A percentile compares a stretch with the other conserved stretches of the same genome.
phyloP scores from a whole-genome alignment of 1,284 basidiomycete species.

The Tilletia walkeri region DNA sequence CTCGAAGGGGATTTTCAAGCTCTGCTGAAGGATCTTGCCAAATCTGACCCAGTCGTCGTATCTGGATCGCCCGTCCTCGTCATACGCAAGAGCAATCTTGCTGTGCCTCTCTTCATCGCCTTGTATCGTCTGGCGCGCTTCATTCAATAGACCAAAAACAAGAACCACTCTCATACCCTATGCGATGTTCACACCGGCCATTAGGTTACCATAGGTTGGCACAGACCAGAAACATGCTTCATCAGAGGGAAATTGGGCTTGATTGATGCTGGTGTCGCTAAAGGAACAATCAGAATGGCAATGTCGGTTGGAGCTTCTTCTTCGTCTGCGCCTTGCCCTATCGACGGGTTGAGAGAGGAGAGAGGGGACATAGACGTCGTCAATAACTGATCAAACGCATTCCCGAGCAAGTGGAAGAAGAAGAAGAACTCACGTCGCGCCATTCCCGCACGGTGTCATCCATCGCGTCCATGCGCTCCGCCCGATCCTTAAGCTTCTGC shows the following conservation, averaged over 20 bases:
- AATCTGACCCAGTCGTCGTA: too few relatives aligned
- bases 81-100: neutral
- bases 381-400: neutral
- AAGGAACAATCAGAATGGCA: constrained; percentile 6
- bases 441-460: constrained; percentile 11
- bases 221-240: too few relatives aligned
- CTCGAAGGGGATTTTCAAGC: too few relatives aligned
- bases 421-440: constrained; percentile 9
- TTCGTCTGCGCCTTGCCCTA: constrained; percentile 5
- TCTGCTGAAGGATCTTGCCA: too few relatives aligned
- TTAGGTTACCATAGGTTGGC: too few relatives aligned
- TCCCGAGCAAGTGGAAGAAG: neutral
- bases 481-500: constrained; percentile 1
- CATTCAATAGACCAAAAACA: neutral
- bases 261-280: too few relatives aligned
- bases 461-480: constrained; percentile 14
- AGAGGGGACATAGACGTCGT: neutral
- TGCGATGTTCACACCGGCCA: too few relatives aligned
- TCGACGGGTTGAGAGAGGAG: neutral
- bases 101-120: neutral
- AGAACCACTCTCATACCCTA: too few relatives aligned
- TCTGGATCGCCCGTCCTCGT: neutral
- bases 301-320: constrained; percentile 13
- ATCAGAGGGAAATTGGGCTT: neutral
- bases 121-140: constrained; percentile 1